Base-by-base conservation (phyloP, 2,329 filamentous ascomycete genomes). In the Alternaria conjuncta region DNA sequence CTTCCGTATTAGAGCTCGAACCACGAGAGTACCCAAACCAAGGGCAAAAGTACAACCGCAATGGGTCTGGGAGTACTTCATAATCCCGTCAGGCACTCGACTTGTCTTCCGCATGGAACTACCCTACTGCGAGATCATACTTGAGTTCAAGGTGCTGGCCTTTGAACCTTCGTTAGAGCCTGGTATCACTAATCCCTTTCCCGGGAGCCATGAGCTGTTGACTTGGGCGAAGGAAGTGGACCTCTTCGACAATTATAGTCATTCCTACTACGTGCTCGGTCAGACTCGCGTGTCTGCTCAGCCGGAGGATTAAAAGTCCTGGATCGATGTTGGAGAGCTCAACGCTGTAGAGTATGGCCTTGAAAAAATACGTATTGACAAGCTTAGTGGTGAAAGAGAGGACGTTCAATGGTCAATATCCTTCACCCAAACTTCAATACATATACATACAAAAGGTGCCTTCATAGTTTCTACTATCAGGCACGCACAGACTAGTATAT, bases 11-110 rank as follows among this genome's bases (percentile, higher is more conserved):
- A 3, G 2, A 5, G 32, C 7, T n/a, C 32, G 2, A n/a, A 5
- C 13, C 2, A n/a, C 4, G 13, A n/a, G 13, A 5, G 8, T 0
- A 36, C 15, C 2, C 7, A 36, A 10, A 1, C 32, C 2, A n/a
- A 5, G 0, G 32, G 15, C 32, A 36, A 9, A 36, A 9, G 1
- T 3, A 5, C 32, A 0, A 36, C 32, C 32, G 32, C 32, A 36
- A 36, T 36, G 32, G 32, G 2, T 9, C 32, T 36, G 32, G 32
- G 15, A 36, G 15, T 36, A n/a, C 15, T 36, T 1, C 32, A 3
- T 36, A n/a, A n/a, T 36, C 2, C 2, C 32, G 15, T 36, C 32
- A 36, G 4, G 7, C 32, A 36, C 32, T 5, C 32, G 32, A 36
- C 32, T 36, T 36, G 15, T n/a, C 32, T 36, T 36, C 8, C 32